These are phyloP conservation scores for Collybia nuda DNA, from an alignment of 768 basidiomycete genomes.

Conservation along the genomic window DNA sequence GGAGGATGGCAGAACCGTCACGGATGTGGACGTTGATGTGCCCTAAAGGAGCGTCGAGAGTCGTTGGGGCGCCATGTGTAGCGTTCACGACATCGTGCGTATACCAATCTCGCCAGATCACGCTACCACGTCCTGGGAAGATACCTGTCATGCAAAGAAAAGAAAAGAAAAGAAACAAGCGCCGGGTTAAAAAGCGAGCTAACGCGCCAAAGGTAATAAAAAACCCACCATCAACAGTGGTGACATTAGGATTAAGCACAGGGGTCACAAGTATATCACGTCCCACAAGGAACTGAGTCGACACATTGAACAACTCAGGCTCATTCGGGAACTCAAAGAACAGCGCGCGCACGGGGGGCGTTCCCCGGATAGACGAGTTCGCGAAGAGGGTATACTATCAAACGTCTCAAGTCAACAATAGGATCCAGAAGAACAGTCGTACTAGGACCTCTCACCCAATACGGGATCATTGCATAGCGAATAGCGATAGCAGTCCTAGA, in stretches of 20 bases:
- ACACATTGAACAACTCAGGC: conserved; percentile 58
- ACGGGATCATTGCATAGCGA: conserved; percentile 72
- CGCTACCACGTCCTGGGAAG: conserved; percentile 60
- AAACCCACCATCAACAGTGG: conserved; percentile 58
- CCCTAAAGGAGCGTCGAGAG: conserved; percentile 65
- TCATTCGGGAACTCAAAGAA: conserved; percentile 80
- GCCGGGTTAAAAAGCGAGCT: background rate
- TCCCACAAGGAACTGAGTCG: conserved; percentile 74
- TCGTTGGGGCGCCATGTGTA: conserved; percentile 38
- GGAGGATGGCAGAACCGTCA: conserved; percentile 63
- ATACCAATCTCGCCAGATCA: conserved; percentile 75
- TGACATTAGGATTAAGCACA: conserved; percentile 66
- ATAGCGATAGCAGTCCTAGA: conserved; percentile 69
- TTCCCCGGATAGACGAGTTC: conserved; percentile 60
- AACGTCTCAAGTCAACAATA: background rate
- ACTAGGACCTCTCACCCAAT: conserved; percentile 62
- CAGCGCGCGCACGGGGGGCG: conserved; percentile 72
- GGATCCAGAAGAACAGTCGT: background rate
- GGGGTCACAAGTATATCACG: conserved; percentile 73
- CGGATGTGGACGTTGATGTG: conserved; percentile 79
- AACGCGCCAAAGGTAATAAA: background rate
- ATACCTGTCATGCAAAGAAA: conserved; percentile 56
- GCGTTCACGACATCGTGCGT: conserved; percentile 56
- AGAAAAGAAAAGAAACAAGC: no score
- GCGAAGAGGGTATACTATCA: conserved; percentile 71